A percentile compares a stretch with the other conserved stretches of the same genome.
Evolutionary conservation across 2,329 filamentous ascomycete genomes (phyloP).

Genomic region (Ascochyta koolunga): DNA sequence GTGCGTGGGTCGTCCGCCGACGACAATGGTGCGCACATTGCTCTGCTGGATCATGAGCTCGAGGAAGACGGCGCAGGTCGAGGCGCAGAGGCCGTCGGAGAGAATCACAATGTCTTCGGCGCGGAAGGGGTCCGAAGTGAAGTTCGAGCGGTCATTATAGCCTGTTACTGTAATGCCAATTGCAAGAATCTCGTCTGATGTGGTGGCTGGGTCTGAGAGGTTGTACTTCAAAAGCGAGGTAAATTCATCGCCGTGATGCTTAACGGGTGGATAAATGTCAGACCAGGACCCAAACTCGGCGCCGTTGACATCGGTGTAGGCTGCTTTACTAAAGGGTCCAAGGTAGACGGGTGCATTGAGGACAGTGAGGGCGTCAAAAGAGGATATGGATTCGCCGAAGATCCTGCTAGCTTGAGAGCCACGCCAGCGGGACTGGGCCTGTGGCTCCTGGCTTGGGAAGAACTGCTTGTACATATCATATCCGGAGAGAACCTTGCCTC

Average conservation of each 20-base stretch:
- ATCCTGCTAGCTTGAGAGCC: slow-evolving; percentile 46
- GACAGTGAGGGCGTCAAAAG: slow-evolving; percentile 17
- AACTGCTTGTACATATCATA: slow-evolving; percentile 60
- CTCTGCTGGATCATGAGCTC: slow-evolving; percentile 55
- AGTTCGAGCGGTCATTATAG: slow-evolving; percentile 32
- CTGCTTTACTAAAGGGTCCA: slow-evolving; percentile 45
- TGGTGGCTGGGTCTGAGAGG: slow-evolving; percentile 42
- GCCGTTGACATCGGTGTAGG: slow-evolving; percentile 33
- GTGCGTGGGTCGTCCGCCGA: slow-evolving; percentile 50
- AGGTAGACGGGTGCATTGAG: slow-evolving; percentile 35
- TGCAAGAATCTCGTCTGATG: slow-evolving; percentile 36
- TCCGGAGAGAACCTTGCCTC: slow-evolving; percentile 55
- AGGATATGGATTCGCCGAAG: slow-evolving; percentile 32
- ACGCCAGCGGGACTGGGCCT: slow-evolving; percentile 55
- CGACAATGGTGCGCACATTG: slow-evolving; percentile 49
- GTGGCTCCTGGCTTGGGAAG: slow-evolving; percentile 56
- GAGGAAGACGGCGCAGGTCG: slow-evolving; percentile 54
- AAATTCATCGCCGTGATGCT: slow-evolving; percentile 45
- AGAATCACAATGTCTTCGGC: slow-evolving; percentile 50
- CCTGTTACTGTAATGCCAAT: slow-evolving; percentile 41
- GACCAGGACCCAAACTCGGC: slow-evolving; percentile 43
- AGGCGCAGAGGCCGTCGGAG: slow-evolving; percentile 54
- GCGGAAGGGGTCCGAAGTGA: slow-evolving; percentile 45
- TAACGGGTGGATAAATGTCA: slow-evolving; percentile 45
- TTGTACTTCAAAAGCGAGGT: slow-evolving; percentile 50